Conservation (phyloP, 225 moss, liverwort and hornwort species). For the Marchantia polymorpha region DNA sequence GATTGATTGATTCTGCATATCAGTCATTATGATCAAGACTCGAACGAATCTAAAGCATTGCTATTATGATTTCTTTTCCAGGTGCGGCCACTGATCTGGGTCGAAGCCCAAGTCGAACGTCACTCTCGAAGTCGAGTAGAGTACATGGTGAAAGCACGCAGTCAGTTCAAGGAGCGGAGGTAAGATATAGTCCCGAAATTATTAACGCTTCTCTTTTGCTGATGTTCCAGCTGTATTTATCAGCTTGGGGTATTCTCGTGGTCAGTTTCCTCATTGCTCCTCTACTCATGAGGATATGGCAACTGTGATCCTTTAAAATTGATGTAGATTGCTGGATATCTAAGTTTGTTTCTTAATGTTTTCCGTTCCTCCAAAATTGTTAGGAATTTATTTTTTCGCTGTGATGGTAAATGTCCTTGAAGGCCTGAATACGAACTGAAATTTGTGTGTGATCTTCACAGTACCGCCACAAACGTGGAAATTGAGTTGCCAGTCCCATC, state of each 20-base stretch:
- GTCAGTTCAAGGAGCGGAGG: slow-evolving; percentile 99
- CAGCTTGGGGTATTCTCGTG: too few species aligned
- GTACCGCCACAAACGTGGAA: slow-evolving; percentile 98
- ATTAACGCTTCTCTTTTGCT: too few species aligned
- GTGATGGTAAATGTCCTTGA: neutral
- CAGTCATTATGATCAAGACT: too few species aligned
- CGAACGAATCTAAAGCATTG: too few species aligned
- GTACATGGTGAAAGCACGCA: slow-evolving; percentile 96
- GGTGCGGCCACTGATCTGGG: slow-evolving; percentile 97
- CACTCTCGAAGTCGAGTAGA: slow-evolving; percentile 99
- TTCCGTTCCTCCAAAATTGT: too few species aligned
- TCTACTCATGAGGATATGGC: too few species aligned
- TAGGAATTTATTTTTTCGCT: too few species aligned
- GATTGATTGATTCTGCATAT: neutral
- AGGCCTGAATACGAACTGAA: neutral
- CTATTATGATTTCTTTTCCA: slow-evolving; percentile 23
- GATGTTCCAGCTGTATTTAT: too few species aligned
- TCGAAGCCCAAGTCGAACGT: slow-evolving; percentile 97
- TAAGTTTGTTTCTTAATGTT: too few species aligned
- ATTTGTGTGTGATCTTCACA: slow-evolving; percentile 13
- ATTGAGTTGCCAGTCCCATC: slow-evolving; percentile 95
- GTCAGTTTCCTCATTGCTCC: too few species aligned
- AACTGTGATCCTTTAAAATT: too few species aligned
- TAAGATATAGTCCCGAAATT: slow-evolving; percentile 19
- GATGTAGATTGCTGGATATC: too few species aligned